These are phyloP conservation scores for Populus tomentosa DNA, from an alignment of 441 rosid species.

Conservation along the genomic window DNA sequence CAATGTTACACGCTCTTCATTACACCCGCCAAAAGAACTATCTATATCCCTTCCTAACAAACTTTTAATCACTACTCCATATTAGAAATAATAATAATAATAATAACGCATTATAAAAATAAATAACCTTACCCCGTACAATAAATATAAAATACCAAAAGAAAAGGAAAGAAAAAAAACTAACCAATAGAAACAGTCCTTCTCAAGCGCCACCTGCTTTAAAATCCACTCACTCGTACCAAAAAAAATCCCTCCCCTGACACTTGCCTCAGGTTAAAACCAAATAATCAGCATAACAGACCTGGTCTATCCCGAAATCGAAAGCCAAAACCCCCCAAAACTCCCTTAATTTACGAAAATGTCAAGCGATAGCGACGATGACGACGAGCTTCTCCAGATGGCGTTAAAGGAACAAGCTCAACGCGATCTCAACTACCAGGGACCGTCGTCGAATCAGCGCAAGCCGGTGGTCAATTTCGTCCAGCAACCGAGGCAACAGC, in stretches of 20 bases:
- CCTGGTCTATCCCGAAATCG: slow-evolving; percentile 19
- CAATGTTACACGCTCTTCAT: background rate
- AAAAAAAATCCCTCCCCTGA: background rate
- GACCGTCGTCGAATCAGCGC: slow-evolving; percentile 44
- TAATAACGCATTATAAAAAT: background rate
- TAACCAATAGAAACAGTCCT: background rate
- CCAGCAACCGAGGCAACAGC: slow-evolving; percentile 49
- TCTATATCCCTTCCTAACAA: background rate
- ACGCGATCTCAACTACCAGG: slow-evolving; percentile 69
- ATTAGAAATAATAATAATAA: background rate
- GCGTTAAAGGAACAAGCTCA: slow-evolving; percentile 92
- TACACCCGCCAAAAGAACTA: slow-evolving; percentile 1
- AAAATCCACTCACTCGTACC: background rate
- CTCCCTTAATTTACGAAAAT: slow-evolving; percentile 32
- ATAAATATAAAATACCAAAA: background rate
- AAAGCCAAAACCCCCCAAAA: background rate
- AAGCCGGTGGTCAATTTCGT: slow-evolving; percentile 85
- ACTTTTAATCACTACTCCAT: background rate
- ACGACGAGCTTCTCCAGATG: slow-evolving; percentile 95
- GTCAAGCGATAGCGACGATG: slow-evolving; percentile 92
- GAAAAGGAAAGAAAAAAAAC: background rate
- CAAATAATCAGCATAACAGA: background rate
- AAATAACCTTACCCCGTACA: background rate
- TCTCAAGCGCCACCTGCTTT: background rate
- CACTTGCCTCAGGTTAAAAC: background rate